phyloP scores from a whole-genome alignment of 75 land plant genomes.

The Azolla pinnata region DNA sequence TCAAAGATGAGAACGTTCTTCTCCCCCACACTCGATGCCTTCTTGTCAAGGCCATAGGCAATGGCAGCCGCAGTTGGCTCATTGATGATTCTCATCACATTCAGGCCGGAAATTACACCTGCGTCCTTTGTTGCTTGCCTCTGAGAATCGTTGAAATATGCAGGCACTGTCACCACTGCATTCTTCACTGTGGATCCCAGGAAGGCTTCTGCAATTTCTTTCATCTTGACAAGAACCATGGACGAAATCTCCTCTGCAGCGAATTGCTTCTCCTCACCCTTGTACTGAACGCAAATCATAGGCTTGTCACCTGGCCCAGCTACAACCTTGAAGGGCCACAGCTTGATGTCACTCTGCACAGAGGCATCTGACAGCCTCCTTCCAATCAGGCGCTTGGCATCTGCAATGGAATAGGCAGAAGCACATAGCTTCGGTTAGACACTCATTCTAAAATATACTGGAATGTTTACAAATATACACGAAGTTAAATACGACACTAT shows the following conservation, averaged over 20 bases:
- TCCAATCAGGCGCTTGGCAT: constrained; percentile 22
- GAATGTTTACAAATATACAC: no score
- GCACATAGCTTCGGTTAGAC: no score
- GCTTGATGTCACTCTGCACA: constrained; percentile 22
- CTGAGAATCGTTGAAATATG: no score
- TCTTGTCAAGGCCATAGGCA: constrained; percentile 22
- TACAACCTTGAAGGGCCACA: constrained; percentile 23
- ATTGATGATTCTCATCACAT: constrained; percentile 21
- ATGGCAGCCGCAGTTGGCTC: constrained; percentile 27
- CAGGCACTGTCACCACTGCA: constrained; percentile 21
- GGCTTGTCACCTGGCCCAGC: constrained; percentile 21
- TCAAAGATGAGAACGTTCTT: constrained; percentile 22
- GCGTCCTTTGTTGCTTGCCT: no score
- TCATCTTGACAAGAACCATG: constrained; percentile 23
- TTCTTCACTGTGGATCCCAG: constrained; percentile 13
- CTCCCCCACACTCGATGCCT: constrained; percentile 6
- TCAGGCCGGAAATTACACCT: constrained; percentile 17
- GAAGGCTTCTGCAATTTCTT: no score
- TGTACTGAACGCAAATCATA: constrained; percentile 15
- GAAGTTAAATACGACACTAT: no score
- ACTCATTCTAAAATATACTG: no score
- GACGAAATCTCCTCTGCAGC: constrained; percentile 24
- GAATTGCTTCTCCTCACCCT: no score
- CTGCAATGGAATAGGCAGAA: no score
- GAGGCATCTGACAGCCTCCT: constrained; percentile 13